A percentile compares a stretch with the other conserved stretches of the same genome.
Conservation (phyloP, 2,329 filamentous ascomycete species). For the Colletotrichum spaethianum region DNA sequence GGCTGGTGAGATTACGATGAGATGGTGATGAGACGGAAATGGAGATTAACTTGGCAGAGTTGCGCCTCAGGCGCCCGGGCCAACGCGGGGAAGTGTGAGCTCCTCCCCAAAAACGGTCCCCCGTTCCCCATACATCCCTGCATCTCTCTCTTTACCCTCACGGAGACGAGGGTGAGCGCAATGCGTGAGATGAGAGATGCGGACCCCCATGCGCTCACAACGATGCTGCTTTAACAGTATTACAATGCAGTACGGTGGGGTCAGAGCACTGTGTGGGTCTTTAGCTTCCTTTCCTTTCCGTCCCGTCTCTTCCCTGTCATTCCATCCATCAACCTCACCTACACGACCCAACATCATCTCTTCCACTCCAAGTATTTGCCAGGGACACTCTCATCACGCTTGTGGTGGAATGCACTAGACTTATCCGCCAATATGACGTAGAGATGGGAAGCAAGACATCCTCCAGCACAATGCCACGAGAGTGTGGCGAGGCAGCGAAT, state of each 20-base stretch:
- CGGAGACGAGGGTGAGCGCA: neutral
- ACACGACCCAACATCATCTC: neutral
- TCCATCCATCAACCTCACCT: neutral
- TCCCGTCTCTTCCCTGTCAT: neutral
- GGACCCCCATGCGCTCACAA: neutral
- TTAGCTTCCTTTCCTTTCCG: neutral
- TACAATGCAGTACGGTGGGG: neutral
- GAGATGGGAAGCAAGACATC: too few species aligned
- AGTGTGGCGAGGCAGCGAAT: too few species aligned
- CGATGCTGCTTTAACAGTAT: neutral
- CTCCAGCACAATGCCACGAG: too few species aligned
- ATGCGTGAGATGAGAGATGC: neutral
- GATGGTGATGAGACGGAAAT: constrained; percentile 21
- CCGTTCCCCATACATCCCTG: constrained; percentile 26
- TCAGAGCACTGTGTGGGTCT: neutral
- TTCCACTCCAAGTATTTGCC: neutral
- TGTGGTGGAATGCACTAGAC: too few species aligned
- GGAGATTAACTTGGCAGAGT: constrained; percentile 14
- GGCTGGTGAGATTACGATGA: neutral
- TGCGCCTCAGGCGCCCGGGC: constrained; percentile 27
- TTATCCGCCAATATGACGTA: too few species aligned
- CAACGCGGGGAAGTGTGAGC: neutral
- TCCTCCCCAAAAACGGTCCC: constrained; percentile 21
- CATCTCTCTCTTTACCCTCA: neutral
- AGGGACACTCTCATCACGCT: too few species aligned